Evolutionary conservation across 176 grass and related monocot genomes (phyloP).

Genomic region (Rhynchospora tenuis): DNA sequence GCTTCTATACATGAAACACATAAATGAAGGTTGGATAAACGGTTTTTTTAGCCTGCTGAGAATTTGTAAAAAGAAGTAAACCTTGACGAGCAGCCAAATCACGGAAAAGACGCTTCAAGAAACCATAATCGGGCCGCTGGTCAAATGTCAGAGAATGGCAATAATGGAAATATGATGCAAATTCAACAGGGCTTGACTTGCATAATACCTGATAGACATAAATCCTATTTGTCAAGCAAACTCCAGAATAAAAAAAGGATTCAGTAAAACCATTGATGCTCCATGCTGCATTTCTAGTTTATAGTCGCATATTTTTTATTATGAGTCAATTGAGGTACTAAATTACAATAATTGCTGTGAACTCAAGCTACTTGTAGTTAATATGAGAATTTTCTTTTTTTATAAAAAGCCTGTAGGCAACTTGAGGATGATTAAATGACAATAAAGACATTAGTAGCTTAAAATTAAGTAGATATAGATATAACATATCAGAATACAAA

Average conservation of each 20-base stretch:
- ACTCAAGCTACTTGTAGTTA: too few species aligned
- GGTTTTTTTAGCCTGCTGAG: not conserved
- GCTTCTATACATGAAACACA: too few species aligned
- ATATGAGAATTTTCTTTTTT: too few species aligned
- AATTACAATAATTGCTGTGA: not conserved
- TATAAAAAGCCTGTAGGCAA: too few species aligned
- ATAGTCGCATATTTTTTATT: not conserved
- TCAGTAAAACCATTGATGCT: not conserved
- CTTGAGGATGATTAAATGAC: not conserved
- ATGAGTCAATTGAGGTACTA: not conserved
- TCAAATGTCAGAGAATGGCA: conserved; percentile 93
- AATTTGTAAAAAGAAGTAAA: conserved; percentile 19
- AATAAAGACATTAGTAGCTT: not conserved
- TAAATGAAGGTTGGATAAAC: too few species aligned
- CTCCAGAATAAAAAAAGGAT: not conserved
- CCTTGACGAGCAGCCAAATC: conserved; percentile 79
- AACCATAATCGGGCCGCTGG: conserved; percentile 93
- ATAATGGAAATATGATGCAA: conserved; percentile 97
- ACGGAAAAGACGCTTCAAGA: conserved; percentile 78
- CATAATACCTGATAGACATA: conserved; percentile 64
- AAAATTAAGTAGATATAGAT: not conserved
- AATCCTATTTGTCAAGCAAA: conserved; percentile 5
- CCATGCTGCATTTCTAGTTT: not conserved
- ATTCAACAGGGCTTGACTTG: conserved; percentile 81
- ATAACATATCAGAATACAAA: conserved; percentile 30